Evolutionary conservation across 1,284 basidiomycete species (phyloP), one percentile per base, ranked within the genome.

Genomic region (Vanrija sp.): DNA sequence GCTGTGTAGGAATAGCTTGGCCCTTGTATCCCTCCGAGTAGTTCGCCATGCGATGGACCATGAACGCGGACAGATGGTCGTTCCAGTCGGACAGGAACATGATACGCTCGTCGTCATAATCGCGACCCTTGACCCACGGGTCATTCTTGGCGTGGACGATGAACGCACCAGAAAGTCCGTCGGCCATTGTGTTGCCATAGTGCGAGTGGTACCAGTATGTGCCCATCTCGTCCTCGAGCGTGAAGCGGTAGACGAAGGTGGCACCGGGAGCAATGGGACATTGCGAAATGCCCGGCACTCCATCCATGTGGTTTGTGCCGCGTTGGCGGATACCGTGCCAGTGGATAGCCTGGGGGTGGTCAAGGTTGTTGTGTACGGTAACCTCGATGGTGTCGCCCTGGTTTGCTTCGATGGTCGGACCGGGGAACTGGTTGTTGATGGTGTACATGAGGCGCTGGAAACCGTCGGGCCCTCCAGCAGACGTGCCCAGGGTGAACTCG

Each of bases 221-320:
- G 9, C 69, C 69, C 29, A 60, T 65, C 56, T 71, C 68, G 3
- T 57, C 25, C 3, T 49, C 40, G n/a, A 67, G 47, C 6, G 54
- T 63, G 56, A 67, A 69, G 3, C 58, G 38, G 74, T 83, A 84
- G 18, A 79, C 73, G 73, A 83, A 84, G 5, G 73, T 75, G 19
- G 74, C 62, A 0, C 76, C 75, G 0, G 80, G 68, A 3, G 77
- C 74, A 56, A 85, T 82, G 1, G 82, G 82, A 60, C 83, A 85
- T 66, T 56, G 55, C 23, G 66, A 62, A 26, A 71, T 47, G 19
- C 69, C 69, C 4, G 69, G 66, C 14, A 68, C 63, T 21, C 69
- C 69, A 51, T 71, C 69, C 64, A 66, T 67, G 38, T 45, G 50
- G 7, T 55, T 50, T 26, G 65, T 57, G 18, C 63, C 61, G 49